Conservation (phyloP, 805 yeast genomes). For the Maudiozyma bulderi region DNA sequence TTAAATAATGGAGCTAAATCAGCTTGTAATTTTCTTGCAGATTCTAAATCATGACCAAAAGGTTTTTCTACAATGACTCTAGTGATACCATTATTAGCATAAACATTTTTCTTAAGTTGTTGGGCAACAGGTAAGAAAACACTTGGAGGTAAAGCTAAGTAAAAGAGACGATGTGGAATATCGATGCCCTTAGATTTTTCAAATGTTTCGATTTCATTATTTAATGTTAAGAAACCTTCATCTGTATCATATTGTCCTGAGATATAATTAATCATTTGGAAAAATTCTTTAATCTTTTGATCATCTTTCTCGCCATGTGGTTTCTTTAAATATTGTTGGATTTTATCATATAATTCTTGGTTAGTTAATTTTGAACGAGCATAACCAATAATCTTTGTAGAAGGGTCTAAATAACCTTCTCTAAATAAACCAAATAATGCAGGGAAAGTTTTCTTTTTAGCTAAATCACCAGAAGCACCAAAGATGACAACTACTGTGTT, state of each 20-base stretch:
- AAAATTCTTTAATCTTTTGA: slow-evolving; percentile 49
- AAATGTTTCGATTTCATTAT: slow-evolving; percentile 43
- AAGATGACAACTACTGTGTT: slow-evolving; percentile 69
- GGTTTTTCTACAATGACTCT: slow-evolving; percentile 93
- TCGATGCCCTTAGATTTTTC: slow-evolving; percentile 41
- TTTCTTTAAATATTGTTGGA: slow-evolving; percentile 51
- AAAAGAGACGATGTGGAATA: slow-evolving; percentile 72
- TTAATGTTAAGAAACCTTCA: slow-evolving; percentile 59
- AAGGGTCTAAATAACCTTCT: slow-evolving; percentile 64
- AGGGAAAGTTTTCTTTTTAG: slow-evolving; percentile 90
- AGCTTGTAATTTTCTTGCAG: slow-evolving; percentile 67
- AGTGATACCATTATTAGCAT: slow-evolving; percentile 58
- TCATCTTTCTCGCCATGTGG: slow-evolving; percentile 35
- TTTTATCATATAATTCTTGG: slow-evolving; percentile 58
- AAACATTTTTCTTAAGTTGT: slow-evolving; percentile 57
- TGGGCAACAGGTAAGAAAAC: slow-evolving; percentile 73
- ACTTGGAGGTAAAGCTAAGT: slow-evolving; percentile 91
- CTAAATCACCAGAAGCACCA: slow-evolving; percentile 93
- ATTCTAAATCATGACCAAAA: slow-evolving; percentile 82
- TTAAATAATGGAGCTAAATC: slow-evolving; percentile 78
- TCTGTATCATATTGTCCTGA: slow-evolving; percentile 72
- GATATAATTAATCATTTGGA: slow-evolving; percentile 55
- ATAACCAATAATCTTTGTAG: slow-evolving; percentile 75
- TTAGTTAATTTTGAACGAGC: slow-evolving; percentile 71
- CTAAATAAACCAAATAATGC: slow-evolving; percentile 68